Percentiles rank a stretch among this genome's conserved stretches.
phyloP scores from a whole-genome alignment of 176 grass and related monocot genomes.

The Musa beccarii region DNA sequence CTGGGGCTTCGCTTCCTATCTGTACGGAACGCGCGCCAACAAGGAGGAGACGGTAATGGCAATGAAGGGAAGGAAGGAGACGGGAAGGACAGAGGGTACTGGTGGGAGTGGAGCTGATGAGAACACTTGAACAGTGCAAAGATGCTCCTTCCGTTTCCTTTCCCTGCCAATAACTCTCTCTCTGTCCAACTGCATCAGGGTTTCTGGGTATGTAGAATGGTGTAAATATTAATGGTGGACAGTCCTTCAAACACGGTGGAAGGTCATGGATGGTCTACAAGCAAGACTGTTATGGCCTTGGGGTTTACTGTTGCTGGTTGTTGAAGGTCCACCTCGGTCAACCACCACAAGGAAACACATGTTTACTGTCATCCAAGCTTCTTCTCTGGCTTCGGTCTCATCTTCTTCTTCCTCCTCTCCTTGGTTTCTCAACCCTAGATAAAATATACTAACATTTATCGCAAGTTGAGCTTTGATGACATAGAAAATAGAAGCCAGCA shows the following conservation, averaged over 20 bases:
- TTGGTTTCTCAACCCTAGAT: not conserved
- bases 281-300: not conserved
- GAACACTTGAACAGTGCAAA: no score
- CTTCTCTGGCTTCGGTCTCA: not conserved
- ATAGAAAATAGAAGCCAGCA: no score
- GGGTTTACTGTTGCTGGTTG: not conserved
- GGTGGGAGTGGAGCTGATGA: no score
- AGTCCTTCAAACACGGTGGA: not conserved
- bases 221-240: not conserved
- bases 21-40: conserved; percentile 57
- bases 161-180: no score
- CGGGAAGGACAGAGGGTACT: not conserved
- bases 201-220: not conserved
- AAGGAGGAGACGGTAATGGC: conserved; percentile 14
- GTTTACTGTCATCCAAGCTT: not conserved
- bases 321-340: not conserved
- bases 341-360: not conserved
- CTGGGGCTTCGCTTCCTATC: conserved; percentile 85
- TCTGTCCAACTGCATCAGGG: not conserved
- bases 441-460: not conserved
- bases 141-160: no score
- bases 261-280: not conserved
- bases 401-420: not conserved
- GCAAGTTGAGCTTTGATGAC: no score
- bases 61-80: conserved; percentile 20